A percentile compares a stretch with the other conserved stretches of the same genome.
Conservation (phyloP, 163 green algal species). For the Scenedesmus sp. region DNA sequence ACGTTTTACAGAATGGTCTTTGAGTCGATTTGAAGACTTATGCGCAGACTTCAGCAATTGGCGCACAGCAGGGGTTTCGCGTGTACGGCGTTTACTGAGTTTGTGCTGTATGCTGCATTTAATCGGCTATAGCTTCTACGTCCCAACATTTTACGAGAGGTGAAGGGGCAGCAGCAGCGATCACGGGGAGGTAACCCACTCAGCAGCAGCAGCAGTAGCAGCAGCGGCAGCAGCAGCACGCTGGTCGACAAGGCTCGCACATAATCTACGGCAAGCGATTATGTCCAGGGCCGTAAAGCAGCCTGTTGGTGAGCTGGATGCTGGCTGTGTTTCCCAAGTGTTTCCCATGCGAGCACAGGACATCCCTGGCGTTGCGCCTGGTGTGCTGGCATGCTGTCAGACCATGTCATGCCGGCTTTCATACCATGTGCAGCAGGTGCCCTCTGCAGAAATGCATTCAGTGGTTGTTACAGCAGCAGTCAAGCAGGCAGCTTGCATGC, state of each 20-base stretch:
- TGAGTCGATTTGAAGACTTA: background rate
- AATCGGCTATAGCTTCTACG: no score
- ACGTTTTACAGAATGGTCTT: background rate
- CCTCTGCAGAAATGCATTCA: no score
- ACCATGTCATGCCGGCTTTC: no score
- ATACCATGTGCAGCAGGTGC: no score
- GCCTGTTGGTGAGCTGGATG: constrained; percentile 45
- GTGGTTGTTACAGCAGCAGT: no score
- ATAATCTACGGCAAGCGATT: background rate
- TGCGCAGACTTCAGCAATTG: background rate
- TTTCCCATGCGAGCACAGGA: background rate
- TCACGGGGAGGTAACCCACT: background rate
- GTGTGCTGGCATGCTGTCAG: background rate
- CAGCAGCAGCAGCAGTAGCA: background rate
- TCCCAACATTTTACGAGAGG: background rate
- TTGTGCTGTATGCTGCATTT: background rate
- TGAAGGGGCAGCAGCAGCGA: background rate
- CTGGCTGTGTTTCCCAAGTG: background rate
- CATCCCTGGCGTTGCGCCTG: background rate
- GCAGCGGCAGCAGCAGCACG: background rate
- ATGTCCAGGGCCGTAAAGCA: constrained; percentile 51
- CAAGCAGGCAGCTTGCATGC: no score
- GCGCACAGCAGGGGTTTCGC: background rate
- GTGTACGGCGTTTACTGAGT: background rate
- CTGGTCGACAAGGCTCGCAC: background rate